These are phyloP conservation scores for Diaporthe longicolla DNA, from an alignment of 2,329 filamentous ascomycete genomes.

Conservation along the genomic window DNA sequence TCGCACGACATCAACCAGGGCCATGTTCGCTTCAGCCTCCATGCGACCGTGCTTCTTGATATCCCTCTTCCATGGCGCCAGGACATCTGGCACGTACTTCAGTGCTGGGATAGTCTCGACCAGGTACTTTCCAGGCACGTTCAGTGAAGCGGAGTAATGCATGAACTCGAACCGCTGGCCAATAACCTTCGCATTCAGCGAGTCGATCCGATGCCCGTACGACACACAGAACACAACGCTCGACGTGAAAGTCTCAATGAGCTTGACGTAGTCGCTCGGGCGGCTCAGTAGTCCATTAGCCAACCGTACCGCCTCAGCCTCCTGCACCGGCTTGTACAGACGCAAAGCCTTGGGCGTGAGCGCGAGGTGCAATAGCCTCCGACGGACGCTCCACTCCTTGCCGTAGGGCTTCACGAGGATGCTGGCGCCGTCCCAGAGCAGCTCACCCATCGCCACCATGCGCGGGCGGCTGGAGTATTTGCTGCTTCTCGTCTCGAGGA, in stretches of 20 bases:
- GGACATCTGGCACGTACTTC: slow-evolving; percentile 58
- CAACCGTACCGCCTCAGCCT: slow-evolving; percentile 62
- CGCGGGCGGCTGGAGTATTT: slow-evolving; percentile 50
- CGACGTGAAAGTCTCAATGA: slow-evolving; percentile 62
- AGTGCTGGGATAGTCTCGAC: slow-evolving; percentile 61
- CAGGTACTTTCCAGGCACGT: slow-evolving; percentile 60
- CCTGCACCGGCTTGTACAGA: slow-evolving; percentile 63
- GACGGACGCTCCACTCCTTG: slow-evolving; percentile 59
- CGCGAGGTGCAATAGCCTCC: slow-evolving; percentile 59
- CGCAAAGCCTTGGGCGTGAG: slow-evolving; percentile 59
- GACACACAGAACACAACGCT: slow-evolving; percentile 65
- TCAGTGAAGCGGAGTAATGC: slow-evolving; percentile 62
- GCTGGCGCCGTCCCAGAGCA: slow-evolving; percentile 56
- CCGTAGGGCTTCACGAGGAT: slow-evolving; percentile 64
- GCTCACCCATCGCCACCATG: slow-evolving; percentile 46
- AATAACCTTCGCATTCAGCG: slow-evolving; percentile 61
- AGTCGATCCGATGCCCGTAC: slow-evolving; percentile 65
- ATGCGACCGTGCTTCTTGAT: slow-evolving; percentile 54
- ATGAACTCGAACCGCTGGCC: slow-evolving; percentile 62
- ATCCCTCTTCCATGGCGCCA: slow-evolving; percentile 64
- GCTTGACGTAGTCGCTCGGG: slow-evolving; percentile 59
- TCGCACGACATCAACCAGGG: slow-evolving; percentile 56
- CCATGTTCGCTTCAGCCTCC: slow-evolving; percentile 58
- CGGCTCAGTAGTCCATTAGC: slow-evolving; percentile 57
- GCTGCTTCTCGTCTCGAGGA: slow-evolving; percentile 60